phyloP scores from a whole-genome alignment of 768 basidiomycete species.

The Cantharellus cinnabarinus region DNA sequence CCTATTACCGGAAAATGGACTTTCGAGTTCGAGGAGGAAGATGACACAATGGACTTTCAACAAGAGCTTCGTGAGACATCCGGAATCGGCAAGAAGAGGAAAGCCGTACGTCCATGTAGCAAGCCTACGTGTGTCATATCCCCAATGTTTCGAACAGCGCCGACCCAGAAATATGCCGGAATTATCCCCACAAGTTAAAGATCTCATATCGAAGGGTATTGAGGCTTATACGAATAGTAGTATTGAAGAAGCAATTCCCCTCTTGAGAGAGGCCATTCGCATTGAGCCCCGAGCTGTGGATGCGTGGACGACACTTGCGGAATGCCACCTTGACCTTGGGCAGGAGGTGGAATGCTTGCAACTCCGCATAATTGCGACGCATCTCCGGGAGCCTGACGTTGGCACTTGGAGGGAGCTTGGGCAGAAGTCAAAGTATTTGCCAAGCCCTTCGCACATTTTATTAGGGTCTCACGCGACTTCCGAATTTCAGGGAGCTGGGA shows the following conservation, averaged over 20 bases:
- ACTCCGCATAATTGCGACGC: constrained; percentile 75
- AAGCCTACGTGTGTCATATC: background rate
- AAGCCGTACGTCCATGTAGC: background rate
- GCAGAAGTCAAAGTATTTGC: constrained; percentile 42
- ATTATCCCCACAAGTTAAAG: constrained; percentile 19
- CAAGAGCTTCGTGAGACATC: background rate
- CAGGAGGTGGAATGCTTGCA: constrained; percentile 64
- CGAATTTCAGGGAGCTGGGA: constrained; percentile 33
- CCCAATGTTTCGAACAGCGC: background rate
- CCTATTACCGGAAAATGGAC: constrained; percentile 28
- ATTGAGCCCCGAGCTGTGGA: constrained; percentile 70
- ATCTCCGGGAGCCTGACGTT: constrained; percentile 50
- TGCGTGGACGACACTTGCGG: constrained; percentile 78
- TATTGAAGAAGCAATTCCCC: constrained; percentile 43
- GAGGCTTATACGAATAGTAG: constrained; percentile 63
- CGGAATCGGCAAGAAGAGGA: constrained; percentile 1
- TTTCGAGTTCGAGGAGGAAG: constrained; percentile 36
- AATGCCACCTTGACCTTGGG: constrained; percentile 56
- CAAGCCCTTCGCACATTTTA: background rate
- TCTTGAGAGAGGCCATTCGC: constrained; percentile 82
- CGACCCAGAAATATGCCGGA: constrained; percentile 7
- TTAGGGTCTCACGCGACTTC: background rate
- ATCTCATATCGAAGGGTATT: constrained; percentile 66
- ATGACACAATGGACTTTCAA: constrained; percentile 2
- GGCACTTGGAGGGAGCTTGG: constrained; percentile 81